Percentiles rank a stretch among this genome's conserved stretches.
Evolutionary conservation across 2,329 filamentous ascomycete genomes (phyloP).

Genomic region (Aureobasidium sp.): DNA sequence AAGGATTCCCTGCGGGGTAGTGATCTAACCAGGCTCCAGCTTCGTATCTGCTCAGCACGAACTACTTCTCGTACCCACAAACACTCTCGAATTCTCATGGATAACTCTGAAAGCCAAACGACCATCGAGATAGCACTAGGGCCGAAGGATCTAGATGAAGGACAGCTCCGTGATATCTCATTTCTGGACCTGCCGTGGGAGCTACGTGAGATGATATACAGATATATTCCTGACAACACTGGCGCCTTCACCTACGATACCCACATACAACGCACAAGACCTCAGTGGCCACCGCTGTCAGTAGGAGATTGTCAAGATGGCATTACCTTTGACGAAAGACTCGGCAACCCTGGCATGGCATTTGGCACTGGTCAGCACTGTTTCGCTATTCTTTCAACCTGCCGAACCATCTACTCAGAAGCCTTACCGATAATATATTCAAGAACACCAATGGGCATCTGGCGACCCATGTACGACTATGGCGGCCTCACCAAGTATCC

Average conservation of each 20-base stretch:
- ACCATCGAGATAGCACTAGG: not conserved
- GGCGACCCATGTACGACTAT: constrained; percentile 1
- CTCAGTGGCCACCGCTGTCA: not conserved
- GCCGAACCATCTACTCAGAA: constrained; percentile 1
- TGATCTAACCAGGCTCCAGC: not conserved
- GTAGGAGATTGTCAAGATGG: not conserved
- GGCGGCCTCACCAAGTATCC: not conserved
- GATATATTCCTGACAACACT: not conserved
- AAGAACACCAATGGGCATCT: not conserved
- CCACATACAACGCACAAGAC: not conserved
- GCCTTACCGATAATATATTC: not conserved
- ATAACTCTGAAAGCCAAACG: no score
- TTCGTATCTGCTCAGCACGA: not conserved
- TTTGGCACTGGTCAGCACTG: not conserved
- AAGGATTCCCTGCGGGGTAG: not conserved
- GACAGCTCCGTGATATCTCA: not conserved
- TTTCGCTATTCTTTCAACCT: constrained; percentile 1
- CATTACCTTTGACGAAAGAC: not conserved
- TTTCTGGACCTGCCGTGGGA: not conserved
- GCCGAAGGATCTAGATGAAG: not conserved
- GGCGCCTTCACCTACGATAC: not conserved
- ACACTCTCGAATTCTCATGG: not conserved
- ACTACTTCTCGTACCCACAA: not conserved
- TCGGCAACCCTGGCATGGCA: not conserved
- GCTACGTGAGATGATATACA: not conserved